These are phyloP conservation scores for Quercus phellos DNA, from an alignment of 331 rosid species.

Conservation along the genomic window DNA sequence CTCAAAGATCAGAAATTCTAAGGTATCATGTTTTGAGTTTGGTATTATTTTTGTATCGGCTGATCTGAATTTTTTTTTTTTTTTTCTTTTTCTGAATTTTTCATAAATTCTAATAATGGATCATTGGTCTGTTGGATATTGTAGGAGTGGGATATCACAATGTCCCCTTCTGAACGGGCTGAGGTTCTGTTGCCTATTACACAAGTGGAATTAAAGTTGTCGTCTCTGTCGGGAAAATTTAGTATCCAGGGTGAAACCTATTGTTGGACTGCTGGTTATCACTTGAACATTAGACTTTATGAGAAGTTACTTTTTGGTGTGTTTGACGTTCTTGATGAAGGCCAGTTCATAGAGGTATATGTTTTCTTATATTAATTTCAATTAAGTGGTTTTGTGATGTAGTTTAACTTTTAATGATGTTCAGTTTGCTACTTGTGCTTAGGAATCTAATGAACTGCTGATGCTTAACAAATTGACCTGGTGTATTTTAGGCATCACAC, in stretches of 20 bases:
- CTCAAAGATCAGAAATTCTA: conserved; percentile 28
- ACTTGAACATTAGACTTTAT: conserved; percentile 46
- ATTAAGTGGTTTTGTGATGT: background rate
- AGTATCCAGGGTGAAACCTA: conserved; percentile 32
- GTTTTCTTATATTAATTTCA: conserved; percentile 6
- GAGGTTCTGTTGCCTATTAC: conserved; percentile 34
- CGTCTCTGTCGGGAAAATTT: conserved; percentile 37
- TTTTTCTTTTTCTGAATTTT: conserved; percentile 1
- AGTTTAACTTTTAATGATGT: conserved; percentile 4
- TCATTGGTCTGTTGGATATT: conserved; percentile 14
- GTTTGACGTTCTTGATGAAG: conserved; percentile 45
- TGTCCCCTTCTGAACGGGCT: conserved; percentile 38
- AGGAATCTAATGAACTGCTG: conserved; percentile 47
- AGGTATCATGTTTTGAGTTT: conserved; percentile 25
- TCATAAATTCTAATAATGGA: background rate
- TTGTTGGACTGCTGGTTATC: conserved; percentile 47
- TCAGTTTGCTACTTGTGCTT: background rate
- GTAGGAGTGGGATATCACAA: conserved; percentile 45
- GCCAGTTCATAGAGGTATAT: conserved; percentile 41
- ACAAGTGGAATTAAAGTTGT: conserved; percentile 32
- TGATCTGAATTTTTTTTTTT: background rate
- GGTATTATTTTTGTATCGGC: background rate
- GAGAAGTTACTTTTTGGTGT: conserved; percentile 45
- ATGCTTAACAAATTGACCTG: conserved; percentile 42
- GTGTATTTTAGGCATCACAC: conserved; percentile 46